Conservation (phyloP, 345 rosid species). For the Nephelium lappaceum region DNA sequence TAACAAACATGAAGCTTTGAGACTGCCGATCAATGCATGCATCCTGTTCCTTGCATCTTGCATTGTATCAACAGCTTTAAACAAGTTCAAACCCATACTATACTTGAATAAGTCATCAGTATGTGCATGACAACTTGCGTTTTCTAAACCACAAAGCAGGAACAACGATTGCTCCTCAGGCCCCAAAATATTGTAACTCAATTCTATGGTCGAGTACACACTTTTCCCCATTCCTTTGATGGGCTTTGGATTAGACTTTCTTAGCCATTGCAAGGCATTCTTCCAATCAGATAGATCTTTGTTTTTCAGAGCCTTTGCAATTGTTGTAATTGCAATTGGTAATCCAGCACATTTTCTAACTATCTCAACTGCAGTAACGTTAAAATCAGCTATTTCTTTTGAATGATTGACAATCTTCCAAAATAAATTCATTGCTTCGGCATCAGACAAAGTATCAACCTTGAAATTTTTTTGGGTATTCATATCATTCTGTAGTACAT, state of each 20-base stretch:
- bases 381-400: too few relatives aligned
- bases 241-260: background rate
- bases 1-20: conserved; percentile 28
- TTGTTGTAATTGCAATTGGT: too few relatives aligned
- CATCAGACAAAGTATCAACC: too few relatives aligned
- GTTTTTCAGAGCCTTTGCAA: too few relatives aligned
- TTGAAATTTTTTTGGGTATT: too few relatives aligned
- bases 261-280: background rate
- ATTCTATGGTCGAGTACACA: background rate
- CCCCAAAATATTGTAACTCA: background rate
- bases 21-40: conserved; percentile 1
- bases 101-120: conserved; percentile 19
- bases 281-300: conserved; percentile 1
- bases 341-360: too few relatives aligned
- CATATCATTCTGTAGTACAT: too few relatives aligned
- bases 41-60: conserved; percentile 13
- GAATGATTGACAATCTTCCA: too few relatives aligned
- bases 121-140: too few relatives aligned
- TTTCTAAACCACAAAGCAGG: too few relatives aligned
- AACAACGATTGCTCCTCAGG: background rate
- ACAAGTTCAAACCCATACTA: conserved; percentile 23
- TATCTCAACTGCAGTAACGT: too few relatives aligned
- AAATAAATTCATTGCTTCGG: too few relatives aligned
- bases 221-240: background rate
- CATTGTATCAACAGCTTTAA: background rate